Evolutionary conservation across 176 grass and related monocot genomes (phyloP), one percentile per base, ranked within the genome.

Genomic region (Otatea glauca): DNA sequence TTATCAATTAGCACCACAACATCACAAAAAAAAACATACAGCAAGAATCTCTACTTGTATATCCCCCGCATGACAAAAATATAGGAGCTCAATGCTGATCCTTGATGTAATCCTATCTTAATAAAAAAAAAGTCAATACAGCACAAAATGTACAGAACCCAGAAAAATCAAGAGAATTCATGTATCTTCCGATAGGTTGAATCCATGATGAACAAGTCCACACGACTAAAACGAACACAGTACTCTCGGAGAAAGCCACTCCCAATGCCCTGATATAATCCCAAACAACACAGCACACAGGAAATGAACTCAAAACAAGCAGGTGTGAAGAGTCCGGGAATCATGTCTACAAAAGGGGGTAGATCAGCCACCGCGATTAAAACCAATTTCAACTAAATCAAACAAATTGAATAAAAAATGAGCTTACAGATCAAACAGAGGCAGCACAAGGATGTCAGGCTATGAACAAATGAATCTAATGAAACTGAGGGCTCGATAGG

Each of bases 351-450:
- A 69, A 73, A 85, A 63, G 18, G 25, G 41, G 44, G 54, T 50
- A 53, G 69, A 90, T 74, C 77, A 76, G 82, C 47, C 62, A 64
- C 27, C 62, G 84, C n/a, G 35, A 69, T 78, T 89, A 89, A 79
- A 83, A 86, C 76, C 86, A 93, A 83, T 91, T 88, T 81, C 37
- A 78, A 82, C 90, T 91, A 85, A 86, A 95, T 87, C 39, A 14
- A 97, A 97, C 75, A 48, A 97, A 97, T 93, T 58, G 86, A 97
- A 94, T 89, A 86, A 94, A 79, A 93, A 92, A 92, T 88, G 79
- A 88, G 75, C 68, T 90, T 84, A 85, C 81, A 78, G 44, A 45
- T 45, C 43, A 9, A 85, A 78, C 71, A 58, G 81, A 77, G 47
- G 85, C 88, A 88, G 77, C 79, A 13, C 67, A 81, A 63, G 81